phyloP scores from a whole-genome alignment of 2,329 filamentous ascomycete genomes.

The Pestalotiopsis fici region DNA sequence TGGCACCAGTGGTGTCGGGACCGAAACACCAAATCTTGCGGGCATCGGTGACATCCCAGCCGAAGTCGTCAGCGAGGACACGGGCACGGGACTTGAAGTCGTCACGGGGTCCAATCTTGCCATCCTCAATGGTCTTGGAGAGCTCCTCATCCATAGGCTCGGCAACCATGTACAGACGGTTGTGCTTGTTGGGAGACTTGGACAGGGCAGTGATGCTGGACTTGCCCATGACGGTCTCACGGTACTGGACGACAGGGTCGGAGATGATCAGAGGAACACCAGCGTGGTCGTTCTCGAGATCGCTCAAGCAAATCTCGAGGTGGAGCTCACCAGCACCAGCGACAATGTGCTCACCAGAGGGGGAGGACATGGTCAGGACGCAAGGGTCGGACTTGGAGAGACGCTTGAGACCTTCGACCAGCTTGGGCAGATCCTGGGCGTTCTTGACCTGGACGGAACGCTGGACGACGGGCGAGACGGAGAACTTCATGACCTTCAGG shows the following conservation, averaged over 20 bases:
- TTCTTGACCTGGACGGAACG: slow-evolving; percentile 99
- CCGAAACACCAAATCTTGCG: slow-evolving; percentile 99
- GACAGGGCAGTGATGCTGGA: slow-evolving; percentile 96
- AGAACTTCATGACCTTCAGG: slow-evolving; percentile 99
- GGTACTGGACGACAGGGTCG: slow-evolving; percentile 97
- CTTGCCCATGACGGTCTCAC: slow-evolving; percentile 84
- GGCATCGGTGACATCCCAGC: slow-evolving; percentile 99
- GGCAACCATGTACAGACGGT: slow-evolving; percentile 97
- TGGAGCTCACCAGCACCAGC: slow-evolving; percentile 99
- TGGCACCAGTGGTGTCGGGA: slow-evolving; percentile 95
- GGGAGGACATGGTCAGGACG: slow-evolving; percentile 84
- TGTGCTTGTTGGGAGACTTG: slow-evolving; percentile 99
- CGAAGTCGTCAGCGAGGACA: slow-evolving; percentile 92
- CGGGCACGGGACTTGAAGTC: slow-evolving; percentile 99
- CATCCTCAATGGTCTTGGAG: slow-evolving; percentile 82
- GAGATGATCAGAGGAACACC: slow-evolving; percentile 97
- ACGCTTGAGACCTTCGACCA: slow-evolving; percentile 99
- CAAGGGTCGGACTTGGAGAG: slow-evolving; percentile 99
- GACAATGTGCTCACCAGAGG: slow-evolving; percentile 98
- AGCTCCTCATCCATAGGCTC: slow-evolving; percentile 92
- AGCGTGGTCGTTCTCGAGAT: slow-evolving; percentile 99
- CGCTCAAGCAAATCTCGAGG: slow-evolving; percentile 99
- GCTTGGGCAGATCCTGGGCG: slow-evolving; percentile 98
- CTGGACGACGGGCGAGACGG: slow-evolving; percentile 97
- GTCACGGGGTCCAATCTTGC: slow-evolving; percentile 93